Percentiles rank a stretch among this genome's conserved stretches.
phyloP scores from a whole-genome alignment of 768 basidiomycete genomes.

The Phallus indusiatus region DNA sequence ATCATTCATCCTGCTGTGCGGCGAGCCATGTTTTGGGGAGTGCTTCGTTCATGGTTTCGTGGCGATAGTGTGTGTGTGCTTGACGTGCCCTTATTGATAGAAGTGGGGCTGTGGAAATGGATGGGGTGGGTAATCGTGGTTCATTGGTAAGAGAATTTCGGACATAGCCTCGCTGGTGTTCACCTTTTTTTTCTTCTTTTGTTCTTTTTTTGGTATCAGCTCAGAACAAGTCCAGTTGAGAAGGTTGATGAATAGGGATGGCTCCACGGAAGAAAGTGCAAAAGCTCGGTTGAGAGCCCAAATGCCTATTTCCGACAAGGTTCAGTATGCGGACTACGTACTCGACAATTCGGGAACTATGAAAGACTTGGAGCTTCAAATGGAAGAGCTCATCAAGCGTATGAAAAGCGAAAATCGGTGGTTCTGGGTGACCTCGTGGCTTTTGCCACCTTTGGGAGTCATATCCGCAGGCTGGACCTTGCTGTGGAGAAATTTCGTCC shows the following conservation, averaged over 20 bases:
- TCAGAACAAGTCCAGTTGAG: conserved; percentile 76
- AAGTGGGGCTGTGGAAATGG: conserved; percentile 76
- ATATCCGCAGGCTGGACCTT: conserved; percentile 11
- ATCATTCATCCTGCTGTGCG: conserved; percentile 92
- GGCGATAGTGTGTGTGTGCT: conserved; percentile 76
- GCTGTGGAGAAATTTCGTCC: neutral
- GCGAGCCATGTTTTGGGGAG: conserved; percentile 59
- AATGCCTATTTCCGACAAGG: conserved; percentile 67
- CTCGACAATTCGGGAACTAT: conserved; percentile 81
- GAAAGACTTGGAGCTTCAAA: conserved; percentile 52
- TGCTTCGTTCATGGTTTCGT: conserved; percentile 61
- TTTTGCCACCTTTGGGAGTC: conserved; percentile 33
- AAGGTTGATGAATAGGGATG: conserved; percentile 71
- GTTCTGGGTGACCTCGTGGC: conserved; percentile 37
- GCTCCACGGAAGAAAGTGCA: conserved; percentile 57
- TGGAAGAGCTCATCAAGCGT: conserved; percentile 34
- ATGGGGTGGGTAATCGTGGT: conserved; percentile 82
- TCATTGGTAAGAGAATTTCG: conserved; percentile 57
- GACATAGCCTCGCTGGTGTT: neutral
- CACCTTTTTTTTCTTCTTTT: neutral
- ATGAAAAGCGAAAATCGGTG: conserved; percentile 28
- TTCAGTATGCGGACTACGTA: conserved; percentile 76
- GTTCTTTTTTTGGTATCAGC: conserved; percentile 28
- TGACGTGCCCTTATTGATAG: conserved; percentile 89
- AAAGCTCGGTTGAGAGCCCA: conserved; percentile 69